Evolutionary conservation across 495 filamentous ascomycete genomes (phyloP).

Genomic region (Saxispiralis lemnorum): DNA sequence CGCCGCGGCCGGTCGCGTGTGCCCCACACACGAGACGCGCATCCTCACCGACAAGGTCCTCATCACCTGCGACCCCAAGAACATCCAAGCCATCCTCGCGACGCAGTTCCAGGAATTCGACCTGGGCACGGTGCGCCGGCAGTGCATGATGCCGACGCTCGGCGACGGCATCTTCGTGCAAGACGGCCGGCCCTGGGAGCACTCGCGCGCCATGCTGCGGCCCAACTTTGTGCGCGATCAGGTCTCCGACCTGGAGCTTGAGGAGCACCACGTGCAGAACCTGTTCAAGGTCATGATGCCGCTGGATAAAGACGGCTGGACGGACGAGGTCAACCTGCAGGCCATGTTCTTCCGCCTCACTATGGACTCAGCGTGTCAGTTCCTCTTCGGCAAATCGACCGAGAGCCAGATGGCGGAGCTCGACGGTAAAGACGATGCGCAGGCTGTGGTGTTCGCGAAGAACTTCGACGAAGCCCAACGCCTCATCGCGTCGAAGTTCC

Average conservation of each 20-base stretch:
- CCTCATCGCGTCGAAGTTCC: conserved; percentile 10
- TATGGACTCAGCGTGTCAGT: conserved; percentile 69
- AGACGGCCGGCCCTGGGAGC: conserved; percentile 25
- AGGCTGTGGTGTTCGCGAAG: conserved; percentile 14
- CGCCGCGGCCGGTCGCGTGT: conserved; percentile 1
- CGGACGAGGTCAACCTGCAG: conserved; percentile 44
- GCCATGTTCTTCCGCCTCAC: conserved; percentile 66
- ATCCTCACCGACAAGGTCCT: conserved; percentile 20
- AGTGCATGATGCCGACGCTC: conserved; percentile 19
- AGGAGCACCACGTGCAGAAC: conserved; percentile 50
- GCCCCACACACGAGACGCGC: conserved; percentile 4
- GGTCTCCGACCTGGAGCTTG: conserved; percentile 60
- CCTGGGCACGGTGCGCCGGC: conserved; percentile 23
- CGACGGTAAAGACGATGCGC: background rate
- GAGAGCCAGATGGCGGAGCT: conserved; percentile 32
- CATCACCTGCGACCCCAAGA: conserved; percentile 58
- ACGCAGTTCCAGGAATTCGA: conserved; percentile 59
- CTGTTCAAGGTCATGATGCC: conserved; percentile 14
- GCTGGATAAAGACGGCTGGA: conserved; percentile 19
- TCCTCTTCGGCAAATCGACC: conserved; percentile 62
- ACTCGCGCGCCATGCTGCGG: conserved; percentile 54
- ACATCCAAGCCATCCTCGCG: conserved; percentile 70
- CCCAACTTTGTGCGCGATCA: conserved; percentile 74
- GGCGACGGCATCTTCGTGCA: conserved; percentile 20
- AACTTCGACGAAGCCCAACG: conserved; percentile 18